A percentile compares a stretch with the other conserved stretches of the same genome.
Conservation (phyloP, 768 basidiomycete genomes). For the Phanerochaete carnosa region DNA sequence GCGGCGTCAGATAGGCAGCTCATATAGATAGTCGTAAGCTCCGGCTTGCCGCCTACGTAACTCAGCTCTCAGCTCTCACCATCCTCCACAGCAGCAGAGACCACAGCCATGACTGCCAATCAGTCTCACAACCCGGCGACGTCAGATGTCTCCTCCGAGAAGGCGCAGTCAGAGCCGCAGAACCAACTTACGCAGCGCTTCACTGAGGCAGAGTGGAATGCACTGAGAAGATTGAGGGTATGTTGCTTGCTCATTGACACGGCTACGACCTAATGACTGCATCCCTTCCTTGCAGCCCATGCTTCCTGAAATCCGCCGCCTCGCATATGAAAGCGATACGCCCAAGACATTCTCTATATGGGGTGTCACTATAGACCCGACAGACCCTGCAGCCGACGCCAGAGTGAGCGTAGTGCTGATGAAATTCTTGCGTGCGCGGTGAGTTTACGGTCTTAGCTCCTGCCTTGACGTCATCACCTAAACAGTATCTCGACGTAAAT, state of each 20-base stretch:
- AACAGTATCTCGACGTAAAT: background rate
- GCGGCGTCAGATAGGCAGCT: too few species aligned
- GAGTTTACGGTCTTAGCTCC: background rate
- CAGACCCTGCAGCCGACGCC: slow-evolving; percentile 47
- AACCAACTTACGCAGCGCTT: slow-evolving; percentile 68
- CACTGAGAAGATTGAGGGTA: slow-evolving; percentile 67
- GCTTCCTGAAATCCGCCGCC: slow-evolving; percentile 51
- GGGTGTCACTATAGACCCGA: slow-evolving; percentile 69
- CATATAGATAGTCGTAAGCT: too few species aligned
- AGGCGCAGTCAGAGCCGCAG: slow-evolving; percentile 51
- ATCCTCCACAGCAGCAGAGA: too few species aligned
- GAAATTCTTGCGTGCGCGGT: slow-evolving; percentile 54
- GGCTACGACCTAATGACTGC: background rate
- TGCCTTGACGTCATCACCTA: background rate
- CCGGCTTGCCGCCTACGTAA: too few species aligned
- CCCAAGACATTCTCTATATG: slow-evolving; percentile 56
- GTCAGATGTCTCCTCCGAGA: too few species aligned
- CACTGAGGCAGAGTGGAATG: slow-evolving; percentile 66
- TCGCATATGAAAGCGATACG: slow-evolving; percentile 59
- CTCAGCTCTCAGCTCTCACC: too few species aligned
- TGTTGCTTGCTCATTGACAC: slow-evolving; percentile 13
- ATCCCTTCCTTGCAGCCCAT: slow-evolving; percentile 16
- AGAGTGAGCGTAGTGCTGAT: slow-evolving; percentile 71
- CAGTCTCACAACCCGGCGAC: too few species aligned
- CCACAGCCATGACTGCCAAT: too few species aligned